phyloP scores from a whole-genome alignment of 2,329 filamentous ascomycete species.

The Camillea tinctor region DNA sequence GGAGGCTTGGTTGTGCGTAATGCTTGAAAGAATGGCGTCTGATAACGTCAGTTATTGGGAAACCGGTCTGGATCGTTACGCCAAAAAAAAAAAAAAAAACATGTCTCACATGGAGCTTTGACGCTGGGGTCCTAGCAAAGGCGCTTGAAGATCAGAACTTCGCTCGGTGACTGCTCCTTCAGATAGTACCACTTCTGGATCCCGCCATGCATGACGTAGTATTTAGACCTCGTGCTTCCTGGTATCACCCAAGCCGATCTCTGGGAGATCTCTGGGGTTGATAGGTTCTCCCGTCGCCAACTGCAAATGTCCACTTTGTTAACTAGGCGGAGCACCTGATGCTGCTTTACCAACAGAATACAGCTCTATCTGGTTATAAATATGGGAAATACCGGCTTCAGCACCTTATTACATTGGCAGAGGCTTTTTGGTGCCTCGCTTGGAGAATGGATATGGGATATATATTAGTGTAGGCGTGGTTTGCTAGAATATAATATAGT shows the following conservation, averaged over 20 bases:
- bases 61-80: no score
- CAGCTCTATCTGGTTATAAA: not conserved
- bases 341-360: no score
- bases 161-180: conserved; percentile 7
- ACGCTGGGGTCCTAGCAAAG: conserved; percentile 10
- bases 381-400: conserved; percentile 2
- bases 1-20: conserved; percentile 1
- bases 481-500: conserved; percentile 3
- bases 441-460: conserved; percentile 5
- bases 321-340: conserved; percentile 1
- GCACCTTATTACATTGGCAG: conserved; percentile 6
- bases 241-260: conserved; percentile 6
- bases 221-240: conserved; percentile 5
- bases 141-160: conserved; percentile 11
- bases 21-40: conserved; percentile 9
- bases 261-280: conserved; percentile 6
- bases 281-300: conserved; percentile 9
- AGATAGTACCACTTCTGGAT: conserved; percentile 11
- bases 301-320: conserved; percentile 7
- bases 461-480: conserved; percentile 5
- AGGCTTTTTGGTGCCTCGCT: not conserved
- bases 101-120: conserved; percentile 7
- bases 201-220: conserved; percentile 6
- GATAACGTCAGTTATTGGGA: not conserved
- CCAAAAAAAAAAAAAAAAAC: not conserved